Evolutionary conservation across 2,329 filamentous ascomycete genomes (phyloP).

Genomic region (Penicillium sp.): DNA sequence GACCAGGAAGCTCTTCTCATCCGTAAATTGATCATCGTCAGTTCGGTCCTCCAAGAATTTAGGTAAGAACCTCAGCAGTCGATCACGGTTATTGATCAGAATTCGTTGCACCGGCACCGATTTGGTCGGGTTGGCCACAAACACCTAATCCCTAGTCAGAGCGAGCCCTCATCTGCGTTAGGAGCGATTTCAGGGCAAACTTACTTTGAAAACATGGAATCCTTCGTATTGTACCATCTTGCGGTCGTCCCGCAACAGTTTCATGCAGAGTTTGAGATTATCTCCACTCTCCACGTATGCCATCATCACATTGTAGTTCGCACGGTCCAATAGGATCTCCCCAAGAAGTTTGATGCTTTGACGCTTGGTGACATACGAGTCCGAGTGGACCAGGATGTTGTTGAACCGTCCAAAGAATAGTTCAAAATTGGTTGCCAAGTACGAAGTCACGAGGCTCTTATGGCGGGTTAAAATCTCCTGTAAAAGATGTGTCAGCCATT

Average conservation of each 20-base stretch:
- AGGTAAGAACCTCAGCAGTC: conserved; percentile 82
- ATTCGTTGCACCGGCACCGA: conserved; percentile 95
- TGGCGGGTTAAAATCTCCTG: conserved; percentile 93
- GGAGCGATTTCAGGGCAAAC: conserved; percentile 2
- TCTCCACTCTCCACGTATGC: conserved; percentile 93
- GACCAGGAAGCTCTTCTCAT: conserved; percentile 95
- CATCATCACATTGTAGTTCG: conserved; percentile 98
- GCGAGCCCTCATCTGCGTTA: not conserved
- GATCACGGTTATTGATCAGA: conserved; percentile 91
- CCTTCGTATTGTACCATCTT: conserved; percentile 99
- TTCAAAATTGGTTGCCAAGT: conserved; percentile 85
- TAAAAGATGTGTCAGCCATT: not conserved
- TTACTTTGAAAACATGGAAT: conserved; percentile 94
- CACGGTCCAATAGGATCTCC: conserved; percentile 88
- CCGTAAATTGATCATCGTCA: conserved; percentile 97
- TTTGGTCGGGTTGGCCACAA: conserved; percentile 98
- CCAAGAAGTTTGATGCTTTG: conserved; percentile 97
- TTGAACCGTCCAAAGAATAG: conserved; percentile 93
- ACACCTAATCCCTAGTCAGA: conserved; percentile 60
- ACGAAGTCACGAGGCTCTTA: conserved; percentile 85
- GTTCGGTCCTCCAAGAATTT: conserved; percentile 92
- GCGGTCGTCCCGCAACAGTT: conserved; percentile 86
- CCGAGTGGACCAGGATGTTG: conserved; percentile 79
- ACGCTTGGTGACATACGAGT: conserved; percentile 95
- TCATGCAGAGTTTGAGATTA: conserved; percentile 98